phyloP scores from a whole-genome alignment of 106 monocot species.

The Vanilla planifolia region DNA sequence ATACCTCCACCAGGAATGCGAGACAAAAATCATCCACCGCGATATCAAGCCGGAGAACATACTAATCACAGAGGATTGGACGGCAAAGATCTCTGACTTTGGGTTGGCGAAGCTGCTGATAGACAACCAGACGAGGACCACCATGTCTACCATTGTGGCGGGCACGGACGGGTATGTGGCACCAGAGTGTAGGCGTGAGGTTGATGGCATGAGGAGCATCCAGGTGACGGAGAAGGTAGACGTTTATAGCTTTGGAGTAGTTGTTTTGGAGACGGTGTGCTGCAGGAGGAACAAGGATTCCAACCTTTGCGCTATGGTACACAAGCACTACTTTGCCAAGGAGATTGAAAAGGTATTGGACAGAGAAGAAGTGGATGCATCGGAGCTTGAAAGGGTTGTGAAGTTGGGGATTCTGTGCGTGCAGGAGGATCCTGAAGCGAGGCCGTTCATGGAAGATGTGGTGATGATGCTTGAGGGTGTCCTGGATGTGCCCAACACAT shows the following conservation, averaged over 20 bases:
- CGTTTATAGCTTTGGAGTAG: conserved; percentile 39
- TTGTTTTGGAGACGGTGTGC: conserved; percentile 37
- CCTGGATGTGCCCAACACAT: background rate
- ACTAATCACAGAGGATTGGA: conserved; percentile 3
- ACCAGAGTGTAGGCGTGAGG: conserved; percentile 27
- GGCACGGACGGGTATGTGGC: conserved; percentile 32
- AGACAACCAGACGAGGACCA: conserved; percentile 3
- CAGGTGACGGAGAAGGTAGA: conserved; percentile 29
- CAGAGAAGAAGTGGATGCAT: background rate
- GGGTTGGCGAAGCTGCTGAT: conserved; percentile 33
- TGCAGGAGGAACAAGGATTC: conserved; percentile 11
- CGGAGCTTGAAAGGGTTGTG: background rate
- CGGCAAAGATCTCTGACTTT: conserved; percentile 40
- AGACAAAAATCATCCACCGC: conserved; percentile 3
- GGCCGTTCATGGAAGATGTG: background rate
- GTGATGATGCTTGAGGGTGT: background rate
- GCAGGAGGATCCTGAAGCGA: background rate
- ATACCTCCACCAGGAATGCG: background rate
- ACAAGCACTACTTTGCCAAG: background rate
- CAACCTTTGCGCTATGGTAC: background rate
- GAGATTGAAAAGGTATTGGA: background rate
- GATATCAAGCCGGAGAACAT: conserved; percentile 6
- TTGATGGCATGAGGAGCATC: background rate
- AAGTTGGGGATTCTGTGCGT: background rate
- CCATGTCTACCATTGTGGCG: background rate